Evolutionary conservation across 1,284 basidiomycete genomes (phyloP), one percentile per base, ranked within the genome.

Genomic region (Spongiforma sp.): DNA sequence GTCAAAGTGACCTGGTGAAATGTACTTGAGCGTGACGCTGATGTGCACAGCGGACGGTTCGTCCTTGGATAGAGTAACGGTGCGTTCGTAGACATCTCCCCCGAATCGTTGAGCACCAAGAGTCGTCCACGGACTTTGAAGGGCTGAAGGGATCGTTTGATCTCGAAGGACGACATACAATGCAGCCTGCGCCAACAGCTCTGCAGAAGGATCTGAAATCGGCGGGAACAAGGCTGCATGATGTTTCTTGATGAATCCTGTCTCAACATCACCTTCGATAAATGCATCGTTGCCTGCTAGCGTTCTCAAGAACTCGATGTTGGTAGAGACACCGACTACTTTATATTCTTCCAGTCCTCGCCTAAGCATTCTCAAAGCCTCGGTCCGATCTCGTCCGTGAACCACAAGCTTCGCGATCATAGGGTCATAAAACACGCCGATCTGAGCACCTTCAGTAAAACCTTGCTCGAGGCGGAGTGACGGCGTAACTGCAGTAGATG

Each of bases 321-420:
- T 98, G 24, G 96, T 98, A 15, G 89, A 87, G 4, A 96, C 92
- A 17, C 96, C 96, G 0, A 96, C 94, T 60, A 98, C 91, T 72
- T 93, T 88, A 75, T 97, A 98, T 72, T 96, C 89, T 61, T 92
- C 91, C 55, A 98, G 78, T 8, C 94, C 95, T 60, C 89, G 88
- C 12, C 91, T 81, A 63, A 98, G 83, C 71, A 94, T 83, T 12
- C 93, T 83, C 66, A 98, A 78, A 0, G 96, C 96, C 73, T 96
- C 93, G 3, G 87, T 87, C n/a, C 96, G 85, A 77, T 97, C 93
- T 41, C 88, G 81, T 15, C 93, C 96, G 70, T 95, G 93, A 12
- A 94, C 94, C 50, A 98, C 91, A n/a, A 98, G 87, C 75, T 95
- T 95, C 33, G 94, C 90, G 66, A 96, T 96, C 90, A 98, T 93